Conservation (phyloP, 805 yeast genomes). For the Lachancea sp. region DNA sequence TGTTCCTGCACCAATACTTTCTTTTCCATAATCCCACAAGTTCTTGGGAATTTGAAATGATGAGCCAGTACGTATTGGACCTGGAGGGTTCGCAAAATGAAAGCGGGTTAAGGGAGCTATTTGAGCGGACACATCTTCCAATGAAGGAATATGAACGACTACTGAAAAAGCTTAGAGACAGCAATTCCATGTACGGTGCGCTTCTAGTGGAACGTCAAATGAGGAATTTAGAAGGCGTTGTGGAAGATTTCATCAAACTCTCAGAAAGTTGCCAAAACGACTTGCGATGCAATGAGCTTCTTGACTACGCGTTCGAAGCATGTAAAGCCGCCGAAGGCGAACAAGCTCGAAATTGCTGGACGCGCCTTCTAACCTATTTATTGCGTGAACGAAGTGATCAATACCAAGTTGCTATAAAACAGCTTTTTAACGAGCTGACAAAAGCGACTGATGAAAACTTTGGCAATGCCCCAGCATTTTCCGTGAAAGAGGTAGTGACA, state of each 20-base stretch:
- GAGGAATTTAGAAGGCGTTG: constrained; percentile 13
- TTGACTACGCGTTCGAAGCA: constrained; percentile 13
- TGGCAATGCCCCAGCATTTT: constrained; percentile 22
- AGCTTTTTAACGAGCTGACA: constrained; percentile 20
- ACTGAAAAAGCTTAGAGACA: constrained; percentile 8
- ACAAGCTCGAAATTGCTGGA: constrained; percentile 19
- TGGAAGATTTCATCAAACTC: constrained; percentile 17
- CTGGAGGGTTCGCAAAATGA: constrained; percentile 12
- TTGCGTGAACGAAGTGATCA: constrained; percentile 12
- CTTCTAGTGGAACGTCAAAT: constrained; percentile 17
- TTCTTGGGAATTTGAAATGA: constrained; percentile 6
- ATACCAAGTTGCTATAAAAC: constrained; percentile 16
- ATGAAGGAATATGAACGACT: constrained; percentile 12
- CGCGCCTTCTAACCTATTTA: constrained; percentile 19
- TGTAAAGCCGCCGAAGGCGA: constrained; percentile 1
- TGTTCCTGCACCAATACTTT: constrained; percentile 19
- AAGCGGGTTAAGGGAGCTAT: constrained; percentile 14
- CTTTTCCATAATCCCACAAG: neutral
- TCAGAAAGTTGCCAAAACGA: neutral
- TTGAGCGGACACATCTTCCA: constrained; percentile 12
- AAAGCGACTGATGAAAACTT: constrained; percentile 12
- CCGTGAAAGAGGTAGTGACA: constrained; percentile 51
- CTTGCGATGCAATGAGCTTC: constrained; percentile 6
- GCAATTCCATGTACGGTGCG: constrained; percentile 16
- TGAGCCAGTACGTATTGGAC: constrained; percentile 14